Evolutionary conservation across 768 basidiomycete species (phyloP).

Genomic region (Tulasnella sp.): DNA sequence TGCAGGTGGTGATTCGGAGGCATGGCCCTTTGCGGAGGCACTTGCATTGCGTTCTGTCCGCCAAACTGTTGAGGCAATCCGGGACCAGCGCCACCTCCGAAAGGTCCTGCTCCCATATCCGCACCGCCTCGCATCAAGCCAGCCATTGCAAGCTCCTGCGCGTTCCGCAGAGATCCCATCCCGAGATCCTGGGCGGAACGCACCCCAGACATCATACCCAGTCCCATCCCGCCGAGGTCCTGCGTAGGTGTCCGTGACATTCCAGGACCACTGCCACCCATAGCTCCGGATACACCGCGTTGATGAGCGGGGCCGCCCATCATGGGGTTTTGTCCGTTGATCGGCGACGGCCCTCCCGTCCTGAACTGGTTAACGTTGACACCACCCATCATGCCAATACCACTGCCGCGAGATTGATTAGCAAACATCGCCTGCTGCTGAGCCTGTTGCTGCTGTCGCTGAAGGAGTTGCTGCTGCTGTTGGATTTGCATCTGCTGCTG

Average conservation of each 20-base stretch:
- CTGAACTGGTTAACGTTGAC: neutral
- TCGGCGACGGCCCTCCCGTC: neutral
- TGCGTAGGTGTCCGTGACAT: neutral
- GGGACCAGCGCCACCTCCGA: neutral
- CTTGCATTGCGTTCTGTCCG: neutral
- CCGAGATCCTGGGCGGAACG: constrained; percentile 8
- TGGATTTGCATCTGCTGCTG: constrained; percentile 1
- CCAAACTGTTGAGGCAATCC: neutral
- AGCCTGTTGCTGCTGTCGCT: constrained; percentile 9
- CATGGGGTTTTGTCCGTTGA: constrained; percentile 12
- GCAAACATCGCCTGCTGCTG: constrained; percentile 9
- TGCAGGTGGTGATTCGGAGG: neutral
- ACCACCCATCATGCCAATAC: constrained; percentile 1
- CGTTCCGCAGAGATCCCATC: neutral
- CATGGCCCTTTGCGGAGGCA: neutral
- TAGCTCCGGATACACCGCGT: neutral
- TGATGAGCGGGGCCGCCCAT: neutral
- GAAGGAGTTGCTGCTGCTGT: constrained; percentile 1
- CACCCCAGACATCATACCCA: neutral
- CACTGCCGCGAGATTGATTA: constrained; percentile 9
- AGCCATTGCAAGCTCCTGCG: constrained; percentile 9
- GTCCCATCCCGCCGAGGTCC: neutral
- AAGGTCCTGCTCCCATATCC: neutral
- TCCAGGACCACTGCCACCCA: neutral
- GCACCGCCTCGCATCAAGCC: constrained; percentile 3